Evolutionary conservation across 2,329 filamentous ascomycete genomes (phyloP).

Genomic region (Aspergillus costaricaensis): DNA sequence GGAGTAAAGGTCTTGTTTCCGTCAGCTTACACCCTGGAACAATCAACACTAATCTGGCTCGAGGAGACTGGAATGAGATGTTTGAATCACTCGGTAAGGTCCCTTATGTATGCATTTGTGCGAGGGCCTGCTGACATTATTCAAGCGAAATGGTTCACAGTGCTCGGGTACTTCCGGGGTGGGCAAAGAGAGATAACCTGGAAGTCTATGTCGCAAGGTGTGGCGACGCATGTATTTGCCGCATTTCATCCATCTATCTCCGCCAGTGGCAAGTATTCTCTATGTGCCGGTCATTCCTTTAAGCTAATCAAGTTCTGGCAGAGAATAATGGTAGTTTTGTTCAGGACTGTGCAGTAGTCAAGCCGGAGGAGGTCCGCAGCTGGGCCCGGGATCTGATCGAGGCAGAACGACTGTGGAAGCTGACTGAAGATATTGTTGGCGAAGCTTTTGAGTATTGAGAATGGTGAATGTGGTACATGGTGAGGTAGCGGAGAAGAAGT

Average conservation of each 20-base stretch:
- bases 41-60: not conserved
- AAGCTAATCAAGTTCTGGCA: not conserved
- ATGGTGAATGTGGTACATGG: not conserved
- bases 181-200: not conserved
- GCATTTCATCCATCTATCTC: not conserved
- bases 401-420: slow-evolving; percentile 1
- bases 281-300: no score
- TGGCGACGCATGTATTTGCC: not conserved
- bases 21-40: not conserved
- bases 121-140: not conserved
- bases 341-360: not conserved
- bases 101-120: not conserved
- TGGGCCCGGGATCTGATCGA: slow-evolving; percentile 3
- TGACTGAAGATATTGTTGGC: not conserved
- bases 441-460: slow-evolving; percentile 1
- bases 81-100: not conserved
- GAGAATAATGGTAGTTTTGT: not conserved
- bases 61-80: not conserved
- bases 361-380: not conserved
- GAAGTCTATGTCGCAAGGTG: not conserved
- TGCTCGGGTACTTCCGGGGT: not conserved
- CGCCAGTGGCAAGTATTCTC: not conserved
- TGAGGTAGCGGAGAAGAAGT: not conserved
- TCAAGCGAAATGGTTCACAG: not conserved
- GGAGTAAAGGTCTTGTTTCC: not conserved